Evolutionary conservation across 2,329 filamentous ascomycete species (phyloP).

Genomic region (Apiospora kogelbergensis): DNA sequence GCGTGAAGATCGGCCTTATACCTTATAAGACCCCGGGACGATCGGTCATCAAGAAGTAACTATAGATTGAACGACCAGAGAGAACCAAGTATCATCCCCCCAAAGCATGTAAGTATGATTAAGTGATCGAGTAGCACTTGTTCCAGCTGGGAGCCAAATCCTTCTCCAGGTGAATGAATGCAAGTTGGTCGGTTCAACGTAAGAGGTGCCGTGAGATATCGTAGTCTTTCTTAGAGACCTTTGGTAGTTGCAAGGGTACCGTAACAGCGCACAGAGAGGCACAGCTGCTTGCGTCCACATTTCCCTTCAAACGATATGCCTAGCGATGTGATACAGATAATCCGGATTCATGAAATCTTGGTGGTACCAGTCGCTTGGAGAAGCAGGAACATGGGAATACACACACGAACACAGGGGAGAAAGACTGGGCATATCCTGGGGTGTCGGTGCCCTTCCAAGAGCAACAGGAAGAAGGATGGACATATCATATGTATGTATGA

Average conservation of each 20-base stretch:
- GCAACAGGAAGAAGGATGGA: not conserved
- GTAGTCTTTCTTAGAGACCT: not conserved
- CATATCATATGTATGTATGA: not conserved
- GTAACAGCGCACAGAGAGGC: not conserved
- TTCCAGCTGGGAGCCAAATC: not conserved
- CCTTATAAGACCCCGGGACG: not conserved
- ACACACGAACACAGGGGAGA: not conserved
- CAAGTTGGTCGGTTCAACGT: not conserved
- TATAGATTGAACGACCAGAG: not conserved
- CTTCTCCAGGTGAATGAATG: not conserved
- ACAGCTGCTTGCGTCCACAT: not conserved
- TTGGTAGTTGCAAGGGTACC: not conserved
- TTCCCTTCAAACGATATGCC: not conserved
- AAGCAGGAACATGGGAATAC: not conserved
- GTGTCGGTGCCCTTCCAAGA: not conserved
- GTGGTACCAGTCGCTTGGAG: not conserved
- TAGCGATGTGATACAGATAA: not conserved
- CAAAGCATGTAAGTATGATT: not conserved
- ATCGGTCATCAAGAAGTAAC: not conserved
- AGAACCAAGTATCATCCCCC: not conserved
- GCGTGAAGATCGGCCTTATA: not conserved
- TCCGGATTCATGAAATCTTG: not conserved
- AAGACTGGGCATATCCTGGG: not conserved
- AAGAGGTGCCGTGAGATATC: not conserved
- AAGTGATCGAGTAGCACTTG: not conserved